Conservation (phyloP, 805 yeast genomes). For the Candida koratica region DNA sequence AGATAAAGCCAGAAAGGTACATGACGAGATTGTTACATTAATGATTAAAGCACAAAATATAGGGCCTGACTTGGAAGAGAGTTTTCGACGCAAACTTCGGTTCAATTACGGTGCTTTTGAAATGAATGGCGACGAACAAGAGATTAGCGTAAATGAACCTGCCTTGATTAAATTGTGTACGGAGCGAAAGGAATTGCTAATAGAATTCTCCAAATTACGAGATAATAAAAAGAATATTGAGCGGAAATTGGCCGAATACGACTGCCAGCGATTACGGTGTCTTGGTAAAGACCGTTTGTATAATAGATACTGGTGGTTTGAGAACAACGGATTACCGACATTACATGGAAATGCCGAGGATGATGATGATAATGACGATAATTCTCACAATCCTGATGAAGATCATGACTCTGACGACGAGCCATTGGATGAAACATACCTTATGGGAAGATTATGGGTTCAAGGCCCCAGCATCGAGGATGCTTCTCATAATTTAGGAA, state of each 20-base stretch:
- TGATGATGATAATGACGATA: constrained; percentile 37
- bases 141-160: constrained; percentile 37
- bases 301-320: constrained; percentile 96
- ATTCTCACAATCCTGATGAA: constrained; percentile 18
- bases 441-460: constrained; percentile 84
- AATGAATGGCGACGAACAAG: constrained; percentile 37
- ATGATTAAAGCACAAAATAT: not conserved
- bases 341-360: constrained; percentile 36
- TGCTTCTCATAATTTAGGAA: constrained; percentile 22
- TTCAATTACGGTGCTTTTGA: constrained; percentile 32
- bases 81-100: constrained; percentile 21
- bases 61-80: constrained; percentile 10
- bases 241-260: constrained; percentile 59
- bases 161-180: constrained; percentile 43
- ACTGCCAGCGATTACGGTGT: constrained; percentile 69
- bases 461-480: constrained; percentile 76
- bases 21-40: constrained; percentile 16
- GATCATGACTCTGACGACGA: constrained; percentile 45
- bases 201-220: constrained; percentile 42
- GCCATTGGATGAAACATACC: constrained; percentile 51
- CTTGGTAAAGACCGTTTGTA: constrained; percentile 80
- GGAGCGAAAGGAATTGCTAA: constrained; percentile 39
- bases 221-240: constrained; percentile 53
- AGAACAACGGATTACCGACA: constrained; percentile 72
- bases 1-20: constrained; percentile 46